A percentile compares a stretch with the other conserved stretches of the same genome.
phyloP scores from a whole-genome alignment of 768 basidiomycete species.

The Rhodocollybia butyracea region DNA sequence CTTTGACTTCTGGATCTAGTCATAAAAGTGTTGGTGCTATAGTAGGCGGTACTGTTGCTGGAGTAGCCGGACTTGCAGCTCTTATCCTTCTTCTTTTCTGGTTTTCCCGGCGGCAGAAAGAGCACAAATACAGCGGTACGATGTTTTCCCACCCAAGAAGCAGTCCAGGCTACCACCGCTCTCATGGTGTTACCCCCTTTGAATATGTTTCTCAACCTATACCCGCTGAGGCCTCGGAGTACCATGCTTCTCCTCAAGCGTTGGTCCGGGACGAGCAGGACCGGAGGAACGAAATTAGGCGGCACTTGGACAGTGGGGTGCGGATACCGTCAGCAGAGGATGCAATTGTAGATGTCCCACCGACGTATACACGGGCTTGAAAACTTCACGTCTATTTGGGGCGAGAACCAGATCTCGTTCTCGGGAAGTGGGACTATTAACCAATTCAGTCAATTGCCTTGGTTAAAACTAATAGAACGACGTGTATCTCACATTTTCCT shows the following conservation, averaged over 20 bases:
- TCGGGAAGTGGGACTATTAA: not conserved
- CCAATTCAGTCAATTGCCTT: too few species aligned
- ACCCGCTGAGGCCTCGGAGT: not conserved
- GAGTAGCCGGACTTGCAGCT: not conserved
- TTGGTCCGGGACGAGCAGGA: not conserved
- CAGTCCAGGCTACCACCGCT: not conserved
- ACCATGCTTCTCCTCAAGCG: not conserved
- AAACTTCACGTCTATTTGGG: not conserved
- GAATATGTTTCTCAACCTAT: not conserved
- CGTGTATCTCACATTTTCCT: too few species aligned
- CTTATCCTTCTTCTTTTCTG: not conserved
- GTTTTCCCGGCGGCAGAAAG: not conserved
- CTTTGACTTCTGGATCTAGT: not conserved
- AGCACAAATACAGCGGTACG: not conserved
- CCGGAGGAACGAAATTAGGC: not conserved
- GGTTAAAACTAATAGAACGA: too few species aligned
- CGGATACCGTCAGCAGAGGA: not conserved
- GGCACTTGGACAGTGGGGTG: not conserved
- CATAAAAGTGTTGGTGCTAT: not conserved
- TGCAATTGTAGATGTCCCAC: not conserved
- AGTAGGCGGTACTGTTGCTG: not conserved
- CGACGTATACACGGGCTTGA: not conserved
- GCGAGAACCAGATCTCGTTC: not conserved
- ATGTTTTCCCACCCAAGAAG: not conserved
- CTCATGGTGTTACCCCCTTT: not conserved